Evolutionary conservation across 768 basidiomycete genomes (phyloP), one percentile per base, ranked within the genome.

Genomic region (Pleurotus sapidus): DNA sequence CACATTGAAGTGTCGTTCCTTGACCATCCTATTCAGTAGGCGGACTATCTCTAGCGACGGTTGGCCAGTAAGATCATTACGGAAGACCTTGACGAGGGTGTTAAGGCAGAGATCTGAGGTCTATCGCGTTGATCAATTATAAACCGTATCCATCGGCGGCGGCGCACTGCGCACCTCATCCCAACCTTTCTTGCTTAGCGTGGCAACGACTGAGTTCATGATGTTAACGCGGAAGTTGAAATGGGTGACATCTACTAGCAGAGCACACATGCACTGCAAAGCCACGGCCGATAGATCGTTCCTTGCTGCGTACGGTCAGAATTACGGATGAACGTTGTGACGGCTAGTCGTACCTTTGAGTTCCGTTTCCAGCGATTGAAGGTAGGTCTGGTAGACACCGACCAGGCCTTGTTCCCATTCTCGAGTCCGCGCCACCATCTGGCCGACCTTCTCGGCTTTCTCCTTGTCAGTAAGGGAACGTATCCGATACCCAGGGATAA

Each of bases 351-450:
- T 61, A 91, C 94, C 84, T 83, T 95, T 96, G 63, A 97, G 72
- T 73, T 97, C 96, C 25, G 75, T 70, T 72, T 98, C 95, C 40
- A 98, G 79, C 45, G 83, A 77, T 54, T 87, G 89, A 61, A 99
- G 81, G 74, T 95, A 98, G 17, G 80, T 77, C 72, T 97, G 95
- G 71, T 99, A 99, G 20, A 87, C 84, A 55, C 78, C 72, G 34
- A 98, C 89, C 56, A 99, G 78, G 23, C 95, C 91, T 70, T 98
- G 94, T 68, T 99, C 97, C 83, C 89, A 98, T 66, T 98, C 97
- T 61, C 97, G 84, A 62, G 90, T 88, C 23, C 86, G 83, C 15
- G 87, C 80, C 6, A 99, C 95, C 77, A 92, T 87, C 72, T 98
- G 96, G 69, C 93, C 86, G 62, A 97, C 93, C 73, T 96, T 97